Percentiles rank a stretch among this genome's conserved stretches.
Evolutionary conservation across 1,139 yeast species (phyloP).

Genomic region (Diutina siamensis): DNA sequence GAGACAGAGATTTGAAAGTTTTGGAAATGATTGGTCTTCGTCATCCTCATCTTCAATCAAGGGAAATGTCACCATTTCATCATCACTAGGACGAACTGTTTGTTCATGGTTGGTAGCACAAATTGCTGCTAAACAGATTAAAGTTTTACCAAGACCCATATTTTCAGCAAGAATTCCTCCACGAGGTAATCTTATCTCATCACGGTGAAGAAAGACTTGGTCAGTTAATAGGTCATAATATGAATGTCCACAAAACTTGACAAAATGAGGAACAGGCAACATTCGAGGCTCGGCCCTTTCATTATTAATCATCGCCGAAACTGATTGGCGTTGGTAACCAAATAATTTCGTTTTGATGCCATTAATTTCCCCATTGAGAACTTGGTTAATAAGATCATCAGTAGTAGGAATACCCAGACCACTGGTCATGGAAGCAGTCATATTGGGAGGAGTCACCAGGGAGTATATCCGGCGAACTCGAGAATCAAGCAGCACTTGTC

Average conservation of each 20-base stretch:
- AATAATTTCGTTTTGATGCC: conserved; percentile 44
- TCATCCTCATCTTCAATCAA: conserved; percentile 11
- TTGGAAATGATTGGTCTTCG: conserved; percentile 16
- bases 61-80: background rate
- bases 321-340: conserved; percentile 46
- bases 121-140: conserved; percentile 51
- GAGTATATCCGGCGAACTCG: background rate
- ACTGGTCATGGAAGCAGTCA: background rate
- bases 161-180: conserved; percentile 70
- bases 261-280: conserved; percentile 33
- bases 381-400: background rate
- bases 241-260: conserved; percentile 13
- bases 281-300: conserved; percentile 27
- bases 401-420: conserved; percentile 1
- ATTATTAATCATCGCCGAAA: conserved; percentile 45
- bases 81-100: background rate
- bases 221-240: conserved; percentile 24
- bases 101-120: conserved; percentile 43
- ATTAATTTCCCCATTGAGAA: conserved; percentile 15
- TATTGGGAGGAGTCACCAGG: background rate
- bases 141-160: conserved; percentile 69
- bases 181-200: conserved; percentile 32
- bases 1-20: conserved; percentile 32
- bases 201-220: conserved; percentile 23
- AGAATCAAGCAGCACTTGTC: background rate